Conservation (phyloP, 2,329 filamentous ascomycete species). For the Aureobasidium sp. region DNA sequence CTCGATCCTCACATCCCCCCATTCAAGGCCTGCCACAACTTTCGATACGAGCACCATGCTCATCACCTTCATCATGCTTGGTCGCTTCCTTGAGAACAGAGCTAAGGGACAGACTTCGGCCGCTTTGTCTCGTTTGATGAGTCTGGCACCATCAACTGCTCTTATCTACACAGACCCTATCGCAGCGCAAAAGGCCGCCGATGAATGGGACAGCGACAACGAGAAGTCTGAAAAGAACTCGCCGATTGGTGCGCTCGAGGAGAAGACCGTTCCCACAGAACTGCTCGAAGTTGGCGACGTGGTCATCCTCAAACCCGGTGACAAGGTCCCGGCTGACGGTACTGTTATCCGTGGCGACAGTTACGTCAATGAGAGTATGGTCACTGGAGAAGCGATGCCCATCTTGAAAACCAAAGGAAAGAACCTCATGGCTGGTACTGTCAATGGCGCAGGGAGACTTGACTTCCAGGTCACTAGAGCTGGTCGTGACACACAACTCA, state of each 20-base stretch:
- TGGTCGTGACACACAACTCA: conserved; percentile 90
- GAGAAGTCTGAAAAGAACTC: conserved; percentile 36
- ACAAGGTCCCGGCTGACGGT: conserved; percentile 94
- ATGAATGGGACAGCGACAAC: conserved; percentile 53
- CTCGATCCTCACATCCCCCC: conserved; percentile 64
- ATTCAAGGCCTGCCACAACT: conserved; percentile 74
- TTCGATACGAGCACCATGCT: conserved; percentile 99
- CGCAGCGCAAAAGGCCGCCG: conserved; percentile 81
- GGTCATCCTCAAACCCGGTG: conserved; percentile 84
- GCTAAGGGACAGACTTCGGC: conserved; percentile 96
- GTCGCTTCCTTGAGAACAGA: conserved; percentile 84
- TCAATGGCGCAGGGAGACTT: conserved; percentile 84
- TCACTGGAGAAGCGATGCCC: conserved; percentile 93
- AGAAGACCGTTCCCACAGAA: conserved; percentile 84
- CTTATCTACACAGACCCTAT: conserved; percentile 94
- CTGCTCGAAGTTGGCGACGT: conserved; percentile 90
- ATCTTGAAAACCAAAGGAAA: conserved; percentile 80
- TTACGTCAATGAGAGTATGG: conserved; percentile 96
- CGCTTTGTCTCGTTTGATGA: conserved; percentile 90
- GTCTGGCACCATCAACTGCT: conserved; percentile 88
- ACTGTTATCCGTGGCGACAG: conserved; percentile 80
- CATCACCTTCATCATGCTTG: conserved; percentile 87
- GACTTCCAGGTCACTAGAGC: conserved; percentile 90
- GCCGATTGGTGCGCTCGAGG: conserved; percentile 59
- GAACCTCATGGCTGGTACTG: conserved; percentile 80